A percentile compares a stretch with the other conserved stretches of the same genome.
Conservation (phyloP, 768 basidiomycete genomes). For the Hypholoma fasciculare region DNA sequence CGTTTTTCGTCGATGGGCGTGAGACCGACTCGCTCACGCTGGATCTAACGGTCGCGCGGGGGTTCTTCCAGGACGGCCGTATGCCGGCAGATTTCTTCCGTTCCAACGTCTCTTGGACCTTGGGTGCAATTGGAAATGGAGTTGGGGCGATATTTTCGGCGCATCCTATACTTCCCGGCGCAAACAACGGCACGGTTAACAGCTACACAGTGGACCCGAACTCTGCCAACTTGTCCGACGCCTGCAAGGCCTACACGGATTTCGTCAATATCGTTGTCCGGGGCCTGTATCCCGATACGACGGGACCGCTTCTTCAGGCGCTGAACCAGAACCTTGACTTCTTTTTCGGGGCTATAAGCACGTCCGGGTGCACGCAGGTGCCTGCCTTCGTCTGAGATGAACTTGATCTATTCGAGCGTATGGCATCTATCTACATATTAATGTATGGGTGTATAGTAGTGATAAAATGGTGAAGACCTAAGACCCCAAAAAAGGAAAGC, state of each 20-base stretch:
- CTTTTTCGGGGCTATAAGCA: neutral
- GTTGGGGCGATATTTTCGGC: conserved; percentile 2
- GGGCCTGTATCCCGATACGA: conserved; percentile 20
- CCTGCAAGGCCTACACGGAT: conserved; percentile 20
- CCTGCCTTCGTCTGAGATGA: neutral
- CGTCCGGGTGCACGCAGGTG: neutral
- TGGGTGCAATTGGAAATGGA: conserved; percentile 4
- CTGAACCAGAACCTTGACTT: conserved; percentile 13
- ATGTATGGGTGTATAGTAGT: too few species aligned
- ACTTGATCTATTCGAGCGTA: too few species aligned
- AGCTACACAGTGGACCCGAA: conserved; percentile 19
- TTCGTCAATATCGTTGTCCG: conserved; percentile 19
- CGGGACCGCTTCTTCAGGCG: conserved; percentile 11
- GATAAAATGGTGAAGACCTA: too few species aligned
- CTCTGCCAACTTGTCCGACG: conserved; percentile 14
- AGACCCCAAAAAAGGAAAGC: too few species aligned
- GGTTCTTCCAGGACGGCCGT: conserved; percentile 22
- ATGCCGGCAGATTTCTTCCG: conserved; percentile 21
- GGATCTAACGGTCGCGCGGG: conserved; percentile 17
- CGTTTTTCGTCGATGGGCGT: conserved; percentile 25
- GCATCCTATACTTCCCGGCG: conserved; percentile 18
- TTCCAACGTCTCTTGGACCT: neutral
- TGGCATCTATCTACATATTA: too few species aligned
- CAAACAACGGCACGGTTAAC: conserved; percentile 15
- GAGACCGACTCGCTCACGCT: conserved; percentile 17